Percentiles rank a stretch among this genome's conserved stretches.
These are phyloP conservation scores for Boletus reticulatus DNA, from an alignment of 768 basidiomycete genomes.

Conservation along the genomic window DNA sequence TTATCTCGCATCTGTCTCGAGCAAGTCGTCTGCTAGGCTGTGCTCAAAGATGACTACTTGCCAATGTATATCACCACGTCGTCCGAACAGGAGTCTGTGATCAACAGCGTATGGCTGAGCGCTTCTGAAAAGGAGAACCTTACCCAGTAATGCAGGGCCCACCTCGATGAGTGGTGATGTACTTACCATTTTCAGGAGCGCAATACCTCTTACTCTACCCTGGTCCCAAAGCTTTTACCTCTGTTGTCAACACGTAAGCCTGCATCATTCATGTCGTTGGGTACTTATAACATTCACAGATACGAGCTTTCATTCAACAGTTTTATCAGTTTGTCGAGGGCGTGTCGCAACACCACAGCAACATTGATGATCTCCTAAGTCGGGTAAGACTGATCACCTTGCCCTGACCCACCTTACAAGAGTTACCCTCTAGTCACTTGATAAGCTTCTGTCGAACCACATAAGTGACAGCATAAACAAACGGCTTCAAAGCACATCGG, in stretches of 20 bases:
- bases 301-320: conserved; percentile 86
- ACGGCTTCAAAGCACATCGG: conserved; percentile 71
- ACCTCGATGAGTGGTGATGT: neutral
- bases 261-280: neutral
- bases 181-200: conserved; percentile 41
- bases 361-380: conserved; percentile 88
- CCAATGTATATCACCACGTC: conserved; percentile 72
- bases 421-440: conserved; percentile 62
- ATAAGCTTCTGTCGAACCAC: conserved; percentile 72
- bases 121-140: conserved; percentile 63
- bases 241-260: conserved; percentile 81
- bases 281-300: conserved; percentile 41
- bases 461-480: conserved; percentile 76
- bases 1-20: neutral
- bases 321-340: conserved; percentile 98
- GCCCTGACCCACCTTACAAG: neutral
- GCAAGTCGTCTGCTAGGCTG: conserved; percentile 50
- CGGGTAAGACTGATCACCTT: conserved; percentile 50
- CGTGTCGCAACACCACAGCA: conserved; percentile 84
- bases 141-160: conserved; percentile 38
- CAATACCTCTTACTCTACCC: conserved; percentile 72
- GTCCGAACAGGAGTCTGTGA: conserved; percentile 65
- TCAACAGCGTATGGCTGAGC: conserved; percentile 82
- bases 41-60: conserved; percentile 82
- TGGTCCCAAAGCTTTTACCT: conserved; percentile 96